Evolutionary conservation across 1,284 basidiomycete species (phyloP).

Genomic region (Phellopilus nigrolimitatus): DNA sequence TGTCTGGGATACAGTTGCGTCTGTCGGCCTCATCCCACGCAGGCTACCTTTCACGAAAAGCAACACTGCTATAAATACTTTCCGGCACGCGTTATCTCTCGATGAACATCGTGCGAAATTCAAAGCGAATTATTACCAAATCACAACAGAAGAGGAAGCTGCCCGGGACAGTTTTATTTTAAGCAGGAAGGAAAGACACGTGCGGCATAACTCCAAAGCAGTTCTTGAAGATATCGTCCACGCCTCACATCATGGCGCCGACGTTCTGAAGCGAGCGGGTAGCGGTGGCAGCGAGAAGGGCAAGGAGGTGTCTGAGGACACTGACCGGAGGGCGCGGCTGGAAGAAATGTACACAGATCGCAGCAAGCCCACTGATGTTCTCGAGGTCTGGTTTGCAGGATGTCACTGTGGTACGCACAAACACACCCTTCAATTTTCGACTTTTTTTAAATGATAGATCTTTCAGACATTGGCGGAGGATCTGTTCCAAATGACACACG

Average conservation of each 20-base stretch:
- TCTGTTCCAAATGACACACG: constrained; percentile 46
- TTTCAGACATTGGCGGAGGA: constrained; percentile 47
- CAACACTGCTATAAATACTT: constrained; percentile 52
- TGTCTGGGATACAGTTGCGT: constrained; percentile 50
- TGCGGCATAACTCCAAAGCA: neutral
- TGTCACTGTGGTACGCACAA: constrained; percentile 11
- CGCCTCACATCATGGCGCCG: neutral
- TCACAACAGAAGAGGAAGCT: neutral
- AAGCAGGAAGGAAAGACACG: too few species aligned
- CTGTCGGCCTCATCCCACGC: constrained; percentile 41
- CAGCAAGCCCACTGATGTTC: constrained; percentile 2
- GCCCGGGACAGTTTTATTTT: neutral
- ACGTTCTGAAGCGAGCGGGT: neutral
- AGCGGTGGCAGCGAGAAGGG: neutral
- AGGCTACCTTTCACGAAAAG: constrained; percentile 50
- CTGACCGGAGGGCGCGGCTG: neutral
- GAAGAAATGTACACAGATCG: constrained; percentile 9
- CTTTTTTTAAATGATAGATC: too few species aligned
- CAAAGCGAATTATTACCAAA: constrained; percentile 39
- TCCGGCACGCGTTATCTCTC: constrained; percentile 62
- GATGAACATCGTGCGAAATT: constrained; percentile 66
- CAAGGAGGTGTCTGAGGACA: neutral
- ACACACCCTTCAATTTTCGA: neutral
- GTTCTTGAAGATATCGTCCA: neutral
- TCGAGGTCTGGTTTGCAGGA: constrained; percentile 13